A percentile compares a stretch with the other conserved stretches of the same genome.
phyloP scores from a whole-genome alignment of 495 filamentous ascomycete genomes.

The Podospora didyma region DNA sequence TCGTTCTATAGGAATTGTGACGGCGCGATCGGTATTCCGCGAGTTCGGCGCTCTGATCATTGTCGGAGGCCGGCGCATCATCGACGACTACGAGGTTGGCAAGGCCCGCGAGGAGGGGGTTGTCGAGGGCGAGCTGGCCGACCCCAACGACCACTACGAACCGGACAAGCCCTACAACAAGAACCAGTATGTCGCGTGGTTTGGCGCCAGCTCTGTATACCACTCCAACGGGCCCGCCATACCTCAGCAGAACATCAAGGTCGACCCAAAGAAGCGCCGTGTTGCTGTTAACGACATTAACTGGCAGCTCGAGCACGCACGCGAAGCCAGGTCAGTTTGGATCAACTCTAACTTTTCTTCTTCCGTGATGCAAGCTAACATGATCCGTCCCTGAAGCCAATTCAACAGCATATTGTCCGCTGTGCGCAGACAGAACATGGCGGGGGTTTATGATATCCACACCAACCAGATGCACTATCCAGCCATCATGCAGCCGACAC shows the following conservation, averaged over 20 bases:
- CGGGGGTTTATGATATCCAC: conserved; percentile 87
- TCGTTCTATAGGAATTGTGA: conserved; percentile 94
- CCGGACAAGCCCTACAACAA: conserved; percentile 79
- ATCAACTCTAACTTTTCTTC: not conserved
- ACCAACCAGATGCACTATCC: conserved; percentile 89
- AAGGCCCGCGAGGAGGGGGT: conserved; percentile 74
- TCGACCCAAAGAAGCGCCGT: conserved; percentile 70
- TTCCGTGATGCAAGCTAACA: not conserved
- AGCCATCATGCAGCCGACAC: conserved; percentile 83
- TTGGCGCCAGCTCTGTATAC: conserved; percentile 92
- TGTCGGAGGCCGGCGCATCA: conserved; percentile 78
- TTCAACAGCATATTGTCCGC: conserved; percentile 71
- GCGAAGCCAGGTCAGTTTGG: conserved; percentile 71
- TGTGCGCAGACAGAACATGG: conserved; percentile 60
- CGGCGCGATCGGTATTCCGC: conserved; percentile 91
- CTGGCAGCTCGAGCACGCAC: conserved; percentile 93
- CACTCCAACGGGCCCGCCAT: conserved; percentile 76
- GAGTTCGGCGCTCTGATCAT: conserved; percentile 95
- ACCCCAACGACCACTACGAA: conserved; percentile 73
- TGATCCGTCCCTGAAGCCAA: conserved; percentile 46
- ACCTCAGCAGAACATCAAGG: conserved; percentile 71
- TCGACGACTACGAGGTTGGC: conserved; percentile 85
- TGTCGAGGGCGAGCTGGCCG: conserved; percentile 85
- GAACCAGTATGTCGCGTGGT: conserved; percentile 97
- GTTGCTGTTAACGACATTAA: conserved; percentile 92